phyloP scores from a whole-genome alignment of 345 rosid species.

The Boechera retrofracta region DNA sequence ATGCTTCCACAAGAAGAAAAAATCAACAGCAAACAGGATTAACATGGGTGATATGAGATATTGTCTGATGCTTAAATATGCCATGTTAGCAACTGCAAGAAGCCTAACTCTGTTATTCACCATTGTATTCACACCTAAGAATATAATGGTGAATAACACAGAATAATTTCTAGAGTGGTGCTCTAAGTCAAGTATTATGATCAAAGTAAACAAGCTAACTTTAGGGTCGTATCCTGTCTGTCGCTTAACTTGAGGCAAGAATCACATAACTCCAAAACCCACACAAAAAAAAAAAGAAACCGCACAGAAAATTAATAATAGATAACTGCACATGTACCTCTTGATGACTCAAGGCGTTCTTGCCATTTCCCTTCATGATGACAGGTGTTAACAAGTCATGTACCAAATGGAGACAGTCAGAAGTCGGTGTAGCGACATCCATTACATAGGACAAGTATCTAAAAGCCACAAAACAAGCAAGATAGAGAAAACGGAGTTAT shows the following conservation, averaged over 20 bases:
- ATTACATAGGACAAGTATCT: conserved; percentile 95
- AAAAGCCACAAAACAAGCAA: conserved; percentile 38
- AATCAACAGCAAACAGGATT: conserved; percentile 2
- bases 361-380: conserved; percentile 82
- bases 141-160: conserved; percentile 18
- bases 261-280: not conserved
- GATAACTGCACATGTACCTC: conserved; percentile 61
- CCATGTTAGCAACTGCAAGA: not conserved
- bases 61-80: not conserved
- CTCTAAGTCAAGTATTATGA: conserved; percentile 9
- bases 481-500: conserved; percentile 7
- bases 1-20: conserved; percentile 24
- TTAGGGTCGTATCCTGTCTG: not conserved
- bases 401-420: conserved; percentile 90
- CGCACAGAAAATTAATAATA: not conserved
- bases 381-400: conserved; percentile 83
- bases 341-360: conserved; percentile 89
- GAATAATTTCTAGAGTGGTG: not conserved
- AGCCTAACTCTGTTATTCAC: conserved; percentile 23
- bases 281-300: not conserved
- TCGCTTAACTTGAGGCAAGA: conserved; percentile 20
- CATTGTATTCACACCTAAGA: not conserved
- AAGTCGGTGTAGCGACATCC: conserved; percentile 99
- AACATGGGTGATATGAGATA: conserved; percentile 23
- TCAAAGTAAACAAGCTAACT: conserved; percentile 18